phyloP scores from a whole-genome alignment of 257 asterid genomes.

The Euphrasia confusa region DNA sequence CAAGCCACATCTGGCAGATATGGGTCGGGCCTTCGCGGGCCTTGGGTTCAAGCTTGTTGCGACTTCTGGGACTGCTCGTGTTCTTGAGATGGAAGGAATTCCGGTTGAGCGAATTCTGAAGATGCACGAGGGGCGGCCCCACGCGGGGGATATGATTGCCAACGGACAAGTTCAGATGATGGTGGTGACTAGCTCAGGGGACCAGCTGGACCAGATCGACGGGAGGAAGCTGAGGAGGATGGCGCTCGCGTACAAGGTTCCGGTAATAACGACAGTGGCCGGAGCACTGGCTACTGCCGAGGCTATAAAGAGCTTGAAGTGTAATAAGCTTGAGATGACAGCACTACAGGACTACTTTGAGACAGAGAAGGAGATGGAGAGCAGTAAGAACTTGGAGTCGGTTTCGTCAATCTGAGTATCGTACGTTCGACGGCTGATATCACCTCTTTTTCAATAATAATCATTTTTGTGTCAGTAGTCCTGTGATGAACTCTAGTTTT shows the following conservation, averaged over 20 bases:
- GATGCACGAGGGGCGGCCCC: conserved; percentile 95
- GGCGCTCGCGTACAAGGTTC: conserved; percentile 93
- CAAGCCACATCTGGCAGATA: conserved; percentile 59
- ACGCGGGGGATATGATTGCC: conserved; percentile 85
- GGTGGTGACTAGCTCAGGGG: conserved; percentile 92
- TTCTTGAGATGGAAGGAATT: conserved; percentile 61
- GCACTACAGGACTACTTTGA: conserved; percentile 93
- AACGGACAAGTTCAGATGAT: conserved; percentile 84
- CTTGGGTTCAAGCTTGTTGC: conserved; percentile 73
- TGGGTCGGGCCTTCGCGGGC: conserved; percentile 58
- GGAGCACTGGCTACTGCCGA: conserved; percentile 97
- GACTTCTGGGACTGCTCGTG: conserved; percentile 88
- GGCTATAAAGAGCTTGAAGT: conserved; percentile 79
- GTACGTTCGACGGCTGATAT: neutral
- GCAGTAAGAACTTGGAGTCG: conserved; percentile 37
- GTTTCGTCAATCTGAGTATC: conserved; percentile 34
- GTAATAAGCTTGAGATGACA: conserved; percentile 70
- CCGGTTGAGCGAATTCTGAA: conserved; percentile 80
- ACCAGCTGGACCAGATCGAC: conserved; percentile 74
- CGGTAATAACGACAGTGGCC: conserved; percentile 87
- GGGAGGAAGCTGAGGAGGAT: conserved; percentile 85
- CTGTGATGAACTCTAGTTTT: conserved; percentile 17
- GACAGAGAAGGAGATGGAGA: conserved; percentile 26
- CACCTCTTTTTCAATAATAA: neutral
- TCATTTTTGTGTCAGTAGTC: neutral